Evolutionary conservation across 129 eudicot species (phyloP), one percentile per base, ranked within the genome.

Genomic region (Flaveria trinervia): DNA sequence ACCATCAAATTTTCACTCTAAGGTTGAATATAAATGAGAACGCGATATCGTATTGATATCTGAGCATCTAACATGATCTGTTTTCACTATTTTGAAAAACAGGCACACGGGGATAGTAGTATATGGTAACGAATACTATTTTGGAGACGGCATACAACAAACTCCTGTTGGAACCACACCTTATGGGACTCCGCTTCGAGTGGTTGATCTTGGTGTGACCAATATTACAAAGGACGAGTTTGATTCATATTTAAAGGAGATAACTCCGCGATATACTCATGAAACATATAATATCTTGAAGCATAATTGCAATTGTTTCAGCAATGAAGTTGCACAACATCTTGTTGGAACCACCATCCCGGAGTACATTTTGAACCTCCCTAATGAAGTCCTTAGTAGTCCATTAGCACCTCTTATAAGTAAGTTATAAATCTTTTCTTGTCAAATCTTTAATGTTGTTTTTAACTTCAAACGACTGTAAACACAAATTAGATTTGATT

Each of bases 291-390:
- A 86, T 78, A 68, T 92, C 79, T 76, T 92, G 68, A 86, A 85
- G 15, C 96, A 92, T 65, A 92, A 92, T 71, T 92, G 98, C 89
- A 92, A 92, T 81, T 90, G 86, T 65, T 92, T 92, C 72, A 90
- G 96, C 82, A 90, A 92, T 70, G 96, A 92, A 84, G 94, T 92
- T 80, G 96, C 95, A 50, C 96, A 92, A 73, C 85, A 83, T 83
- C 68, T 92, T 69, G 98, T 90, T 3, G 90, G 90, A 59, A 74
- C 71, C 45, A 61, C 82, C 20, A 86, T 92, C 68, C 98, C 98
- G 0, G 94, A 90, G 16, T 92, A 90, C 83, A 92, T 92, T 65
- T 73, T 90, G 23, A 84, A 90, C 83, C 96, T 93, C 61, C 98
- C 98, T 16, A 88, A 86, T 71, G 98, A 93, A 82, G 96, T 93